Evolutionary conservation across 2,329 filamentous ascomycete species (phyloP).

Genomic region (Ceratocystis papillata): DNA sequence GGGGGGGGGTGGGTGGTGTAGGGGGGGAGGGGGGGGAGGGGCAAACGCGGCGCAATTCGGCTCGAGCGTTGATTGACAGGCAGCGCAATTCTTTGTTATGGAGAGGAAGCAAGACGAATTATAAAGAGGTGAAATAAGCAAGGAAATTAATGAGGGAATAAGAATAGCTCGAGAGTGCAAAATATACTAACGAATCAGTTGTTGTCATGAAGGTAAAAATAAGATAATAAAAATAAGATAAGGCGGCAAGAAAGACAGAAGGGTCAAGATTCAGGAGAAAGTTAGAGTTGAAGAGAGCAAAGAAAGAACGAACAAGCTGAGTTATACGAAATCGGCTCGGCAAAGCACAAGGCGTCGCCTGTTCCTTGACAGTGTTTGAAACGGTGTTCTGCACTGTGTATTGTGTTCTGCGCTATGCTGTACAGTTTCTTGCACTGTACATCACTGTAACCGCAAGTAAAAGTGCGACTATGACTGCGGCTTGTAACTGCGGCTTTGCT

Average conservation of each 20-base stretch:
- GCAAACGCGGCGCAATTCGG: conserved; percentile 8
- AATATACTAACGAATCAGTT: background rate
- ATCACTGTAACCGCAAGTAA: background rate
- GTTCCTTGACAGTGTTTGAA: background rate
- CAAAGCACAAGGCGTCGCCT: conserved; percentile 5
- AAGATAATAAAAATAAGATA: background rate
- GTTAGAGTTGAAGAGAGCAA: background rate
- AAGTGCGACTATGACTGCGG: background rate
- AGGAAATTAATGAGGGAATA: conserved; percentile 1
- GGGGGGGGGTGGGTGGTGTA: too few species aligned
- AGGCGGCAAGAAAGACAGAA: background rate
- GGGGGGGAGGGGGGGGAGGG: background rate
- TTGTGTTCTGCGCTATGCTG: background rate
- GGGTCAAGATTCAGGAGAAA: conserved; percentile 7
- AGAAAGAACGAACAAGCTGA: conserved; percentile 10
- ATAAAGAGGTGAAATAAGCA: background rate
- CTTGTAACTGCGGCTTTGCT: background rate
- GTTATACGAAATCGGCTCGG: conserved; percentile 8
- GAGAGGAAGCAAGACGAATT: background rate
- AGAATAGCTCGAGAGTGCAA: background rate
- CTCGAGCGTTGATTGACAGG: conserved; percentile 11
- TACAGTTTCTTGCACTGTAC: background rate
- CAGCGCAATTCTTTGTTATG: background rate
- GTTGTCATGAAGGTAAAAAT: background rate
- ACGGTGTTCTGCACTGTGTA: background rate